These are phyloP conservation scores for Sodiomyces alkalinus DNA, from an alignment of 2,329 filamentous ascomycete species.

Conservation along the genomic window DNA sequence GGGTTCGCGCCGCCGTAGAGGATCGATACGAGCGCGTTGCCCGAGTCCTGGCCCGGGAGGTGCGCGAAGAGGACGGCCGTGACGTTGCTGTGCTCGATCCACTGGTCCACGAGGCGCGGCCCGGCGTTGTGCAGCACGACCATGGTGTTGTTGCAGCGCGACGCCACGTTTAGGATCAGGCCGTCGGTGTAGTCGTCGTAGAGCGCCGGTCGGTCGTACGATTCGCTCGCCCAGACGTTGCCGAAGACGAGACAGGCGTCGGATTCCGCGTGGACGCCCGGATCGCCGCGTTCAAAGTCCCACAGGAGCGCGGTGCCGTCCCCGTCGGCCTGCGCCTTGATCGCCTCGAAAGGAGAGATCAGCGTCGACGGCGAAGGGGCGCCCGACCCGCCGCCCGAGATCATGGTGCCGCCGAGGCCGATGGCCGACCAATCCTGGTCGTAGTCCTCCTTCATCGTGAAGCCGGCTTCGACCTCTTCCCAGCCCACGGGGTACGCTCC, in stretches of 20 bases:
- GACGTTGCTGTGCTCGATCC: constrained; percentile 35
- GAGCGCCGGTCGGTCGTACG: constrained; percentile 42
- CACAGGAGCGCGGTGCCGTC: constrained; percentile 43
- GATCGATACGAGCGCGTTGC: constrained; percentile 28
- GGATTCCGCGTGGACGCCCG: constrained; percentile 22
- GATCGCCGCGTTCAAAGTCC: constrained; percentile 32
- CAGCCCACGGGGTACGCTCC: constrained; percentile 8
- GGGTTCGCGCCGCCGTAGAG: constrained; percentile 30
- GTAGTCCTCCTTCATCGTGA: constrained; percentile 1
- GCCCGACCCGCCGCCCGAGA: constrained; percentile 3
- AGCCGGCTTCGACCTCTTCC: constrained; percentile 7
- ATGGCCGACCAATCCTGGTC: constrained; percentile 1
- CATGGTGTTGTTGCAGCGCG: constrained; percentile 43
- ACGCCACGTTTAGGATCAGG: constrained; percentile 40
- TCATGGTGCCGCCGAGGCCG: constrained; percentile 2
- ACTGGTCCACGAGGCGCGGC: constrained; percentile 31
- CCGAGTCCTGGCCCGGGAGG: constrained; percentile 38
- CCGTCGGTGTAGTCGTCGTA: constrained; percentile 49
- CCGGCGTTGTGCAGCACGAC: constrained; percentile 53
- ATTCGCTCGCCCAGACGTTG: constrained; percentile 58
- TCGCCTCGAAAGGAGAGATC: constrained; percentile 38
- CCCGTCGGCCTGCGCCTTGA: constrained; percentile 32
- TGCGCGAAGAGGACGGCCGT: constrained; percentile 39
- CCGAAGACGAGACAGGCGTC: constrained; percentile 55
- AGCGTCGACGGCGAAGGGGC: constrained; percentile 27